Conservation (phyloP, 2,329 filamentous ascomycete genomes). For the Nemania diffusa region DNA sequence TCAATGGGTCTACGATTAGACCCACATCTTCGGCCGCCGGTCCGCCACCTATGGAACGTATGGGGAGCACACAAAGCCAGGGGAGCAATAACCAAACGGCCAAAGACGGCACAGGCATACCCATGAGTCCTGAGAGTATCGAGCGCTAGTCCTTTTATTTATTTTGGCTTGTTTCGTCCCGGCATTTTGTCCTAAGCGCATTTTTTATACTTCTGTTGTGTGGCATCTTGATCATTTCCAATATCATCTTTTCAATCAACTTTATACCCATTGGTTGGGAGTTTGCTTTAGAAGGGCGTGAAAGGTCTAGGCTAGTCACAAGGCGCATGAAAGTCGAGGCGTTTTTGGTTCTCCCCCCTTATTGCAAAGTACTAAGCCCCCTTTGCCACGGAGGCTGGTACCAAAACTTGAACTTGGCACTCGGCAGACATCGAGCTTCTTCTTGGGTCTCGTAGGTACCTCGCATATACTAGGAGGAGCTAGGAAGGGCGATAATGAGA, state of each 20-base stretch:
- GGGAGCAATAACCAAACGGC: slow-evolving; percentile 72
- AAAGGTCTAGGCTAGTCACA: slow-evolving; percentile 17
- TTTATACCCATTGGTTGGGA: slow-evolving; percentile 40
- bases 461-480: slow-evolving; percentile 37
- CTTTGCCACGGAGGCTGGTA: slow-evolving; percentile 17
- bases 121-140: slow-evolving; percentile 84
- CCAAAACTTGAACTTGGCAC: slow-evolving; percentile 7
- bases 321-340: slow-evolving; percentile 27
- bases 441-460: slow-evolving; percentile 22
- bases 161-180: neutral
- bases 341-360: slow-evolving; percentile 29
- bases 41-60: slow-evolving; percentile 65
- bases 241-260: slow-evolving; percentile 25
- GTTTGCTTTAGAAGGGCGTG: slow-evolving; percentile 35
- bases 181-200: neutral
- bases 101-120: slow-evolving; percentile 77
- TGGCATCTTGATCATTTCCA: slow-evolving; percentile 25
- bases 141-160: slow-evolving; percentile 52
- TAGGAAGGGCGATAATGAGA: slow-evolving; percentile 18
- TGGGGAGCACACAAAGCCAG: slow-evolving; percentile 67
- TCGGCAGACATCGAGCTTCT: slow-evolving; percentile 16
- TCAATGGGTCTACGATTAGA: slow-evolving; percentile 48
- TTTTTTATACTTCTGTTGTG: slow-evolving; percentile 7
- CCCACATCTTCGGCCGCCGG: slow-evolving; percentile 53
- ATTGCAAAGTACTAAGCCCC: slow-evolving; percentile 25